Percentiles rank a stretch among this genome's conserved stretches.
phyloP scores from a whole-genome alignment of 108 stramenopile species.

The Cyclotella sp. region DNA sequence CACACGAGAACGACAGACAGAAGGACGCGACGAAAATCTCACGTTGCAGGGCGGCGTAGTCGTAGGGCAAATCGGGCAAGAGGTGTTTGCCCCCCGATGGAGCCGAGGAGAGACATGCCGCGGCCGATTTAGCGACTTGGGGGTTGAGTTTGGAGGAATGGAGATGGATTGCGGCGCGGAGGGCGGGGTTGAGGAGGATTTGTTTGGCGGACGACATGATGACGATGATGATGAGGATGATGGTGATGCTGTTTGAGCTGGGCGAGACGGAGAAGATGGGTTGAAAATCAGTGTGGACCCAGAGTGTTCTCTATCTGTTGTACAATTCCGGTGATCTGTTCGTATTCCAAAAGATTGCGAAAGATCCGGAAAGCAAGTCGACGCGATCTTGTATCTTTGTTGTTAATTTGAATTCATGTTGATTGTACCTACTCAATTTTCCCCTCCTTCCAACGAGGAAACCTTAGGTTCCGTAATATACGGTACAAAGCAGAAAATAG shows the following conservation, averaged over 20 bases:
- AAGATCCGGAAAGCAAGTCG: too few relatives aligned
- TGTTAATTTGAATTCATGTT: too few relatives aligned
- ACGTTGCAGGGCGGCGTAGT: constrained; percentile 90
- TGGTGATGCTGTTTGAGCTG: not conserved
- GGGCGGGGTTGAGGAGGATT: constrained; percentile 64
- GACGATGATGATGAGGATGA: not conserved
- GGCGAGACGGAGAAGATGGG: too few relatives aligned
- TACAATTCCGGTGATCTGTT: too few relatives aligned
- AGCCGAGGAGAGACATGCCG: constrained; percentile 76
- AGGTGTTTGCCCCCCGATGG: constrained; percentile 65
- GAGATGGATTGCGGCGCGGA: constrained; percentile 79
- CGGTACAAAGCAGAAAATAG: too few relatives aligned
- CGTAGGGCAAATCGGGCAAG: constrained; percentile 92
- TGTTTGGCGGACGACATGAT: constrained; percentile 59
- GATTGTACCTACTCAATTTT: too few relatives aligned
- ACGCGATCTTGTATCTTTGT: too few relatives aligned
- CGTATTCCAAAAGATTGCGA: too few relatives aligned
- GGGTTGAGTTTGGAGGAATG: constrained; percentile 75
- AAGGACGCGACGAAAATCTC: constrained; percentile 18
- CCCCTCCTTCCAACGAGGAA: too few relatives aligned
- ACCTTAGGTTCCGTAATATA: too few relatives aligned
- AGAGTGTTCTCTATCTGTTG: too few relatives aligned
- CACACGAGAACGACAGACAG: not conserved
- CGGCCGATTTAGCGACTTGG: constrained; percentile 60
- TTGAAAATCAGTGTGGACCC: too few relatives aligned